Evolutionary conservation across 2,329 filamentous ascomycete genomes (phyloP).

Genomic region (Claviceps fusiformis): DNA sequence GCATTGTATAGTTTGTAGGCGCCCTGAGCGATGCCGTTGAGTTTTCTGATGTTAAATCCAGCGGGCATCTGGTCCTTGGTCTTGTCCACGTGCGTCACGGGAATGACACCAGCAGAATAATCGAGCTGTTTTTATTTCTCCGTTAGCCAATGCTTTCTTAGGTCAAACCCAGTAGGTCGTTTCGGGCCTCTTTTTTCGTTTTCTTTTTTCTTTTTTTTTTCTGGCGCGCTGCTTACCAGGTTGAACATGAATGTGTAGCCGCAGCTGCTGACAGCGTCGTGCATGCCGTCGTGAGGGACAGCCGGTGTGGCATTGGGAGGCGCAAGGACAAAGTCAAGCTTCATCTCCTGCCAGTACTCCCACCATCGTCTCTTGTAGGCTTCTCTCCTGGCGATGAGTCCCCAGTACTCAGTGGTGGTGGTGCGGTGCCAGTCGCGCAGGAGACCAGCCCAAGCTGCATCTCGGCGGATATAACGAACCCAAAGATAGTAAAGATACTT

Average conservation of each 20-base stretch:
- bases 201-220: no score
- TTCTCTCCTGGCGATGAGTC: constrained; percentile 64
- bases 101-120: constrained; percentile 70
- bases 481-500: constrained; percentile 83
- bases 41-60: constrained; percentile 43
- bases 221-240: constrained; percentile 35
- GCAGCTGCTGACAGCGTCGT: constrained; percentile 70
- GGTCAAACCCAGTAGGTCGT: neutral
- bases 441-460: constrained; percentile 66
- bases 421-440: constrained; percentile 62
- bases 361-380: constrained; percentile 66
- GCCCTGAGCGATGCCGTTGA: constrained; percentile 69
- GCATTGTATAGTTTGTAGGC: constrained; percentile 82
- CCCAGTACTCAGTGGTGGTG: constrained; percentile 67
- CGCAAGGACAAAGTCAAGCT: constrained; percentile 66
- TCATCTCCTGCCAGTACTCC: constrained; percentile 65
- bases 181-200: no score
- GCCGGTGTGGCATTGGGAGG: constrained; percentile 87
- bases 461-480: constrained; percentile 69
- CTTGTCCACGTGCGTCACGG: constrained; percentile 72
- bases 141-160: neutral
- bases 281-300: constrained; percentile 76
- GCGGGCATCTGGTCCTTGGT: constrained; percentile 50
- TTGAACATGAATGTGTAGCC: constrained; percentile 94
- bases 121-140: constrained; percentile 45